Conservation (phyloP, 2,329 filamentous ascomycete species). For the Cytospora piceae region DNA sequence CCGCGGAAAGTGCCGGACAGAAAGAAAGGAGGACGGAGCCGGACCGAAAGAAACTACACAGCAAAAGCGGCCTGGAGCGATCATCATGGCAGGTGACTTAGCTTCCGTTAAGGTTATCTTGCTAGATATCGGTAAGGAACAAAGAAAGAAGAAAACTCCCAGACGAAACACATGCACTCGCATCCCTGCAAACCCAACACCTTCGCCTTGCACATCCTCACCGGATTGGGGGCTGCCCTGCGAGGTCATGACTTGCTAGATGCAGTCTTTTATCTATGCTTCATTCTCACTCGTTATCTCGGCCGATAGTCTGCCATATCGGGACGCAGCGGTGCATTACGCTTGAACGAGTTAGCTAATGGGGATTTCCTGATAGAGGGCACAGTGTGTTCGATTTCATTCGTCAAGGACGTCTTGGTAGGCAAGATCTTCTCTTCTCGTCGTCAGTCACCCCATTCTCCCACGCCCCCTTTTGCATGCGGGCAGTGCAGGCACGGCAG, state of each 20-base stretch:
- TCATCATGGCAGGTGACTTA: constrained; percentile 42
- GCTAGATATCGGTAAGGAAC: constrained; percentile 60
- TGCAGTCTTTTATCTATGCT: constrained; percentile 16
- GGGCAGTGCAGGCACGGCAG: constrained; percentile 2
- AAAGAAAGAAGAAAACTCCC: constrained; percentile 2
- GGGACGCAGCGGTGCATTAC: constrained; percentile 38
- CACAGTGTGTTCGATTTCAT: constrained; percentile 81
- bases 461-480: constrained; percentile 30
- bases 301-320: constrained; percentile 20
- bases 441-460: constrained; percentile 30
- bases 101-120: constrained; percentile 51
- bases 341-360: constrained; percentile 47
- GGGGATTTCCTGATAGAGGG: constrained; percentile 61
- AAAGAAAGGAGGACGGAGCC: not conserved
- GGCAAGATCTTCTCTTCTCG: constrained; percentile 44
- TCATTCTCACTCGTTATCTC: constrained; percentile 15
- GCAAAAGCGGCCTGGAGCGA: constrained; percentile 15
- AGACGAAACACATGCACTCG: constrained; percentile 16
- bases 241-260: constrained; percentile 28
- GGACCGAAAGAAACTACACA: constrained; percentile 6
- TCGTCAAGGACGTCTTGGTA: constrained; percentile 83
- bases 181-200: not conserved
- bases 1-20: constrained; percentile 11
- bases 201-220: constrained; percentile 18
- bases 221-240: constrained; percentile 10